These are phyloP conservation scores for Calycina marina DNA, from an alignment of 2,329 filamentous ascomycete species.

Conservation along the genomic window DNA sequence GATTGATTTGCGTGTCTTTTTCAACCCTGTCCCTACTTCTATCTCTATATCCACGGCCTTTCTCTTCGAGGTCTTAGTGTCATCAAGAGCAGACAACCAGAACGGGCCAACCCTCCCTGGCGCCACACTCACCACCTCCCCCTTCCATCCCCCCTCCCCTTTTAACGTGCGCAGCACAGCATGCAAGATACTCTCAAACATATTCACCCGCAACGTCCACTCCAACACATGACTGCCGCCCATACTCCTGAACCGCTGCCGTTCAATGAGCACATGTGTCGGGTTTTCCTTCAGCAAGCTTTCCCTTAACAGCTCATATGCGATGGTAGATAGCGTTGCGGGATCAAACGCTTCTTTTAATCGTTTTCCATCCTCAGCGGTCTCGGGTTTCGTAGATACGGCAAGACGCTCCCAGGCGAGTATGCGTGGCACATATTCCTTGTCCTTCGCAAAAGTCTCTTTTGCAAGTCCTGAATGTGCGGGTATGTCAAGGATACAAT, in stretches of 20 bases:
- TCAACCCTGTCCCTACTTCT: slow-evolving; percentile 13
- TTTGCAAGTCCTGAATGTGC: not conserved
- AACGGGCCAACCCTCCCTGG: slow-evolving; percentile 41
- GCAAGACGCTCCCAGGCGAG: slow-evolving; percentile 26
- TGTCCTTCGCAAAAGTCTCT: not conserved
- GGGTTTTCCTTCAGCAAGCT: slow-evolving; percentile 37
- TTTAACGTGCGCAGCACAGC: slow-evolving; percentile 46
- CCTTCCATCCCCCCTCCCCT: slow-evolving; percentile 28
- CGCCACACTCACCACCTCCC: slow-evolving; percentile 33
- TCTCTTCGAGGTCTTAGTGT: slow-evolving; percentile 5
- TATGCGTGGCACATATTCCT: slow-evolving; percentile 11
- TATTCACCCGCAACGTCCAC: slow-evolving; percentile 73
- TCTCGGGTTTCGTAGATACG: slow-evolving; percentile 8
- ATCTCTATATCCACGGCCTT: slow-evolving; percentile 3
- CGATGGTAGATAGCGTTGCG: slow-evolving; percentile 34
- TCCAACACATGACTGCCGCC: slow-evolving; percentile 53
- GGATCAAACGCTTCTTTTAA: slow-evolving; percentile 36
- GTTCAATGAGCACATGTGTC: slow-evolving; percentile 55
- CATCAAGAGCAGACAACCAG: slow-evolving; percentile 29
- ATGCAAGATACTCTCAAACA: slow-evolving; percentile 70
- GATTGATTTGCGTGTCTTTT: slow-evolving; percentile 26
- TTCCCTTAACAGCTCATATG: slow-evolving; percentile 36
- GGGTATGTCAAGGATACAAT: slow-evolving; percentile 39
- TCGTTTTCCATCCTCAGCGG: slow-evolving; percentile 13
- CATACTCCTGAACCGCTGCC: slow-evolving; percentile 46